phyloP scores from a whole-genome alignment of 1,284 basidiomycete genomes.

The Cutaneotrichosporon dermatis region DNA sequence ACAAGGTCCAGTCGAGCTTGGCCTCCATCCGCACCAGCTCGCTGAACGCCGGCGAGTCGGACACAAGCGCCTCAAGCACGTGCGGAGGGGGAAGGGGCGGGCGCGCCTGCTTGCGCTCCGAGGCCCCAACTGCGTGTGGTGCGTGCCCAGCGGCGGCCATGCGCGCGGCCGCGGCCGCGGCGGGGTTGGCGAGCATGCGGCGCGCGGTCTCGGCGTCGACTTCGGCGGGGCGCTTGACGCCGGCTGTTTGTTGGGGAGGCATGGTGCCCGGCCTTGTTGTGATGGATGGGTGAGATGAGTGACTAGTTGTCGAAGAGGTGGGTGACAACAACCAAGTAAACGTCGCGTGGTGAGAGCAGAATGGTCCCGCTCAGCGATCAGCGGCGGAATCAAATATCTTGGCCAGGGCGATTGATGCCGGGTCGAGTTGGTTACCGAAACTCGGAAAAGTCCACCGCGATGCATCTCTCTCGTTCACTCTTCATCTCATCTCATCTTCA shows the following conservation, averaged over 20 bases:
- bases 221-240: slow-evolving; percentile 19
- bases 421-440: too few relatives aligned
- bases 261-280: not conserved
- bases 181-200: slow-evolving; percentile 11
- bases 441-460: too few relatives aligned
- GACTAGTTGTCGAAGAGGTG: not conserved
- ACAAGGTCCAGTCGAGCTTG: slow-evolving; percentile 91
- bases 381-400: not conserved
- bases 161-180: not conserved
- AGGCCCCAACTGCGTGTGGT: too few relatives aligned
- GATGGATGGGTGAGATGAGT: not conserved
- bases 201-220: slow-evolving; percentile 15
- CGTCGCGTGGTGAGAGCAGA: not conserved
- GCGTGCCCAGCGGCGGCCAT: not conserved
- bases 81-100: slow-evolving; percentile 48
- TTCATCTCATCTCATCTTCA: not conserved
- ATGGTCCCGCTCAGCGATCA: not conserved
- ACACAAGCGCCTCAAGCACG: slow-evolving; percentile 51
- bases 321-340: not conserved
- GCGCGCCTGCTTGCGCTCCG: slow-evolving; percentile 30
- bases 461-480: not conserved
- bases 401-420: too few relatives aligned
- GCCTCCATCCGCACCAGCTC: slow-evolving; percentile 83
- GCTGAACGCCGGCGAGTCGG: slow-evolving; percentile 80
- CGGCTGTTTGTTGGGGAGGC: not conserved